phyloP scores from a whole-genome alignment of 2,329 filamentous ascomycete species.

The Fusarium sarcochroum region DNA sequence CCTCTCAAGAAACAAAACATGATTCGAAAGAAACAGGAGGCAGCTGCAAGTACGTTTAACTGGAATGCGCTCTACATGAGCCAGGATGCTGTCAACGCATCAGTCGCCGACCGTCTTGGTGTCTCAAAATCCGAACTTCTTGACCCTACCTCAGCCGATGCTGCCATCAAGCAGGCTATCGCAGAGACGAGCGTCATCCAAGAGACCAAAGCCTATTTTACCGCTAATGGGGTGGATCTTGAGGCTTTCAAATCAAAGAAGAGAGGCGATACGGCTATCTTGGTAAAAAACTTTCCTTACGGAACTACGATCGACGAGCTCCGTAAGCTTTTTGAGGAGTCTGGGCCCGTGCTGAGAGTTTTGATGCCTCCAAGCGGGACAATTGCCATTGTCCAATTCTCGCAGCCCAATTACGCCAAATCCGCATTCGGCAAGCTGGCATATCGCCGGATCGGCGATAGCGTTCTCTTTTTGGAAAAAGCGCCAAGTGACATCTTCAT shows the following conservation, averaged over 20 bases:
- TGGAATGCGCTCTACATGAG: conserved; percentile 99
- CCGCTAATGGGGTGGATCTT: conserved; percentile 88
- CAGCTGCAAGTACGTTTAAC: conserved; percentile 84
- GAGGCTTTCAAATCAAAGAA: conserved; percentile 89
- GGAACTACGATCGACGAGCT: conserved; percentile 85
- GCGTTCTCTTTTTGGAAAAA: conserved; percentile 92
- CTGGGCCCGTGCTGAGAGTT: conserved; percentile 83
- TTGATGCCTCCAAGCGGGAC: conserved; percentile 94
- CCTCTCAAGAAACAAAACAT: conserved; percentile 95
- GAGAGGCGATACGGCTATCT: conserved; percentile 86
- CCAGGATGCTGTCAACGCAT: conserved; percentile 93
- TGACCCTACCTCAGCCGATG: conserved; percentile 95
- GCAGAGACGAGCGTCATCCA: conserved; percentile 97
- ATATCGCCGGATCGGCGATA: conserved; percentile 92
- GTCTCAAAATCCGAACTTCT: conserved; percentile 92
- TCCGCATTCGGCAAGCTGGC: conserved; percentile 87
- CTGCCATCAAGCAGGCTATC: conserved; percentile 95
- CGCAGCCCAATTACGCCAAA: conserved; percentile 82
- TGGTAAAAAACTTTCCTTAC: conserved; percentile 96
- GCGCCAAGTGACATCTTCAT: conserved; percentile 86
- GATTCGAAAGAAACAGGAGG: conserved; percentile 86
- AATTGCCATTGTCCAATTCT: conserved; percentile 93
- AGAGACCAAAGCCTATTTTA: conserved; percentile 94
- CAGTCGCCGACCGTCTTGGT: conserved; percentile 87
- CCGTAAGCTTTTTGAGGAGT: conserved; percentile 85